Evolutionary conservation across 495 filamentous ascomycete species (phyloP).

Genomic region (Xylaria cubensis): DNA sequence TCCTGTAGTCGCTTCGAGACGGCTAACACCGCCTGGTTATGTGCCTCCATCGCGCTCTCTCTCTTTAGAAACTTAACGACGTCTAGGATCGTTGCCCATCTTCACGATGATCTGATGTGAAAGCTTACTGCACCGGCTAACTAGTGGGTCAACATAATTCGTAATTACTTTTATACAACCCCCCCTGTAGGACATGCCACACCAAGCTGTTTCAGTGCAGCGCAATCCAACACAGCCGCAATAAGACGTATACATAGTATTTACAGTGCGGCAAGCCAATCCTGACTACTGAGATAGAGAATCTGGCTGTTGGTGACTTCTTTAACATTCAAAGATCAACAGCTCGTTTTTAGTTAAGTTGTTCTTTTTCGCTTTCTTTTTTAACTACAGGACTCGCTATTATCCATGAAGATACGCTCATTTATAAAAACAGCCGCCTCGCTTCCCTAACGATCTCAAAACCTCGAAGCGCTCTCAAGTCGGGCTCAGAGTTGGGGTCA

Average conservation of each 20-base stretch:
- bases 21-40: slow-evolving; percentile 49
- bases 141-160: slow-evolving; percentile 3
- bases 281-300: background rate
- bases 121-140: background rate
- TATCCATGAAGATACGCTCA: no score
- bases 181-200: background rate
- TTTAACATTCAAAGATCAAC: no score
- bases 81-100: background rate
- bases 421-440: no score
- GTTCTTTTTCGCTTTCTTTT: no score
- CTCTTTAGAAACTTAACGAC: background rate
- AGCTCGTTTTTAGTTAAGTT: no score
- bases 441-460: no score
- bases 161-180: background rate
- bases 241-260: background rate
- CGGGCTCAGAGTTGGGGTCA: no score
- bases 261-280: background rate
- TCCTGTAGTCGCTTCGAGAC: slow-evolving; percentile 53
- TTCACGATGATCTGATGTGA: background rate
- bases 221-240: background rate
- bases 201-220: background rate
- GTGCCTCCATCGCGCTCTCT: slow-evolving; percentile 31
- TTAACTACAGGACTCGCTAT: no score
- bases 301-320: background rate
- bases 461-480: no score